Conservation (phyloP, 352 stramenopile species). For the Globisporangium paroecandrum region DNA sequence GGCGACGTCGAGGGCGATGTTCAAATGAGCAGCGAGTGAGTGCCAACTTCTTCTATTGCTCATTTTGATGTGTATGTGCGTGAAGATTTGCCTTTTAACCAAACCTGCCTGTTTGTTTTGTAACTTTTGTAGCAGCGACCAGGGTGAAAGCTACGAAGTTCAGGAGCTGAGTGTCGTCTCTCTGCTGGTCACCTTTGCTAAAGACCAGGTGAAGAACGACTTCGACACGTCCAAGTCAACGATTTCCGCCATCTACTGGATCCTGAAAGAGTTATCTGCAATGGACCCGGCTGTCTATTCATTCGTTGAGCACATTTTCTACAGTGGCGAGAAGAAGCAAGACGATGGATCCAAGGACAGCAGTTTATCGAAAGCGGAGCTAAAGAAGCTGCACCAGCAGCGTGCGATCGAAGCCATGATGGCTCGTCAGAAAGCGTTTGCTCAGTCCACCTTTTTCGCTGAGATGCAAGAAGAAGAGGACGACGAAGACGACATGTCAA, state of each 20-base stretch:
- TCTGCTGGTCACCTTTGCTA: conserved; percentile 52
- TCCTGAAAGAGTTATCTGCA: conserved; percentile 58
- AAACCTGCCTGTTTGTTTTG: conserved; percentile 12
- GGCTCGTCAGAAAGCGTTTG: conserved; percentile 73
- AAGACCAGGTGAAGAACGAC: conserved; percentile 72
- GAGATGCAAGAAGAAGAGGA: conserved; percentile 72
- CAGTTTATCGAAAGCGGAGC: conserved; percentile 61
- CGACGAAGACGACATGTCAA: conserved; percentile 39
- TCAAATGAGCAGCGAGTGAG: conserved; percentile 70
- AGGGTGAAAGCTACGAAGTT: conserved; percentile 49
- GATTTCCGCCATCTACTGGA: conserved; percentile 79
- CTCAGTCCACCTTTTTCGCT: conserved; percentile 59
- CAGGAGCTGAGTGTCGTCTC: conserved; percentile 62
- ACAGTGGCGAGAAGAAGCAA: conserved; percentile 61
- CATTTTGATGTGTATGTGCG: neutral
- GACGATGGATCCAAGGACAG: conserved; percentile 48
- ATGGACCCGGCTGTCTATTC: conserved; percentile 46
- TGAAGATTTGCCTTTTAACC: neutral
- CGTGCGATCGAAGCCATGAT: conserved; percentile 83
- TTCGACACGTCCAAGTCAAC: conserved; percentile 79
- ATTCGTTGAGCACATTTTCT: conserved; percentile 60
- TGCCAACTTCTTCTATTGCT: conserved; percentile 5
- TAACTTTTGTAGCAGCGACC: conserved; percentile 35
- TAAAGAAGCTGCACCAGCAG: conserved; percentile 80
- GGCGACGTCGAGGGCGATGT: conserved; percentile 43